Base-by-base conservation (phyloP, 495 filamentous ascomycete genomes). In the Penicillium angulare region DNA sequence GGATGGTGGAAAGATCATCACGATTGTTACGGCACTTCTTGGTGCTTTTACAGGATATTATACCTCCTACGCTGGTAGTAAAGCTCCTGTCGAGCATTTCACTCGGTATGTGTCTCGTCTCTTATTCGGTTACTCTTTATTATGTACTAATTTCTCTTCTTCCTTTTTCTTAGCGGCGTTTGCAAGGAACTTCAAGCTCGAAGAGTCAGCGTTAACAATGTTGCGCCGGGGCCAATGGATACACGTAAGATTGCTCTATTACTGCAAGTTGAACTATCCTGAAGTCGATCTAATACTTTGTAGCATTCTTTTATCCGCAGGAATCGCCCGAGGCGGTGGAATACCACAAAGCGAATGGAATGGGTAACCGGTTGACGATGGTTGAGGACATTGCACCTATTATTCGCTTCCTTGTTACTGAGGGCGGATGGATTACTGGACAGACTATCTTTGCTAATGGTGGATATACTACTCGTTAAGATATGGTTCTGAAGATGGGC, bases 361-460 rank as follows among this genome's bases (percentile, higher is more conserved):
- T 74, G 66, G 66, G 60, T 13, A 57, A 54, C 12, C 66, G 66
- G 0, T 50, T 71, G 27, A 72, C 63, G 3, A 53, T 60, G 49
- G 51, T 66, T 16, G 42, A 63, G 46, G 66, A 69, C 31, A 74
- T 72, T 39, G 64, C 69, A 16, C 71, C 66, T 3, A 56, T 74
- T 21, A 53, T 74, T 17, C 52, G 55, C 8, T 71, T 71, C 53
- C 47, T 71, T n/a, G 68, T 63, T 32, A 72, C 64, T 3, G 66
- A 71, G 38, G 67, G 59, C 2, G 44, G 44, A 7, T 72, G 65
- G 62, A 71, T 71, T 43, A 68, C 68, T 9, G 66, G 68, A 4
- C 71, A 74, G 56, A 71, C 69, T n/a, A 69, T 70, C 34, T 69
- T 72, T 56, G 63, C 69, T 2, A 73, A 74, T 48, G 66, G 67